Base-by-base conservation (phyloP, 1,284 basidiomycete genomes). In the Moesziomyces sp. region DNA sequence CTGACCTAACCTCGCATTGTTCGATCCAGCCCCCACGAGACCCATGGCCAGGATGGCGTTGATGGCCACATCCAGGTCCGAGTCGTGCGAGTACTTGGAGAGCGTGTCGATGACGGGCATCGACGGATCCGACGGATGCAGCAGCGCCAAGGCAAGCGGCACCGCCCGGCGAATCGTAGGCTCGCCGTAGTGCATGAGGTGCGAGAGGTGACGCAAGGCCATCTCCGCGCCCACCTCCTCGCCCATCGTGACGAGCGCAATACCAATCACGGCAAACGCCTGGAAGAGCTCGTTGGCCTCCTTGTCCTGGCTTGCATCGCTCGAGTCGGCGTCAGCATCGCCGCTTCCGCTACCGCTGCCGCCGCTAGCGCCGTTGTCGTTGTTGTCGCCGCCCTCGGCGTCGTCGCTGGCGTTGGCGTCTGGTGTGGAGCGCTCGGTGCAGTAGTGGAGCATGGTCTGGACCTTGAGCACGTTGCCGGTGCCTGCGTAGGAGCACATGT, bases 41-140 rank as follows among this genome's bases (percentile, higher is more conserved):
- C 97, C 97, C 96, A 99, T 99, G 3, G 96, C 95, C 76, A 99
- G 91, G 85, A 99, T 99, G 26, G 97, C 93, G 82, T 98, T 99
- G 60, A 95, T 89, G 0, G 96, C 97, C 16, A 99, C 97, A 59
- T 90, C 89, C 40, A 98, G 90, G 85, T 99, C 97, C 81, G 92
- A 95, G 87, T 99, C 97, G 87, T 99, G 97, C 74, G 94, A 97
- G 87, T 99, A 99, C 85, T 97, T 97, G n/a, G 95, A 98, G 8
- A 99, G 90, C 0, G 94, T 98, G 85, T 99, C 97, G 76, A 99
- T 90, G 71, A 99, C 92, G 30, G 92, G 88, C n/a, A 98, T 88
- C 85, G 93, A 92, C 18, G 97, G 97, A 86, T 99, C 97, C 57
- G 97, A 99, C 18, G 94, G 91, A 84, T 91, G 94, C 83, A 98